A percentile compares a stretch with the other conserved stretches of the same genome.
Evolutionary conservation across 2,329 filamentous ascomycete species (phyloP).

Genomic region (Nigrospora sphaerica): DNA sequence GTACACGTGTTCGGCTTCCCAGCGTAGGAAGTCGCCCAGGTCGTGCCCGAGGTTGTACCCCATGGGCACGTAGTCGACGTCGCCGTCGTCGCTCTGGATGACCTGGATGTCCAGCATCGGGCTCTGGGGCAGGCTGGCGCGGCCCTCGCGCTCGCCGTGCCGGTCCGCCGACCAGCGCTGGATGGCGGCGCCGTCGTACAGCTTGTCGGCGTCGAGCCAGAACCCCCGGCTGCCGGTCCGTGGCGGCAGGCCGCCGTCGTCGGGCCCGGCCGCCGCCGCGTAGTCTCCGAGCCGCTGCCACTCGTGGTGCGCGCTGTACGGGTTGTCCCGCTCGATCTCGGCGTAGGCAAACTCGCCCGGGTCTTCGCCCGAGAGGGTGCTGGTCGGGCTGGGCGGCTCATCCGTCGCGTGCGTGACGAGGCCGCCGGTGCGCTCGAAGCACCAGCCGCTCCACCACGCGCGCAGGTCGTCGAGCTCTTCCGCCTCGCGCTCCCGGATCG

Average conservation of each 20-base stretch:
- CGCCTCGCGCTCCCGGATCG: constrained; percentile 28
- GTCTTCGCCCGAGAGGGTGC: constrained; percentile 18
- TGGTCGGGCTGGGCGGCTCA: constrained; percentile 22
- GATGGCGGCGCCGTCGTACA: constrained; percentile 6
- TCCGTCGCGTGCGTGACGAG: constrained; percentile 21
- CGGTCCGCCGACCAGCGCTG: constrained; percentile 28
- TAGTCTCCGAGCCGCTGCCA: constrained; percentile 12
- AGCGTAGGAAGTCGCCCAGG: constrained; percentile 49
- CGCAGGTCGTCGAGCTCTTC: constrained; percentile 41
- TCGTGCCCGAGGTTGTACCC: constrained; percentile 54
- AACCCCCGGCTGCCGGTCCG: constrained; percentile 1
- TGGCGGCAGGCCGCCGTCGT: background rate
- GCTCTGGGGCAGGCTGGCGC: constrained; percentile 40
- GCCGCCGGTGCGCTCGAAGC: constrained; percentile 34
- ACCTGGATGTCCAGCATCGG: constrained; percentile 40
- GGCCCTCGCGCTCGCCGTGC: constrained; percentile 21
- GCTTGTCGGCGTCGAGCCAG: constrained; percentile 6
- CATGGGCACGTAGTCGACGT: constrained; percentile 43
- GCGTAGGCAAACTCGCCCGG: constrained; percentile 18
- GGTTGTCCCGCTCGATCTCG: constrained; percentile 18
- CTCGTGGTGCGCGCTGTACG: constrained; percentile 15
- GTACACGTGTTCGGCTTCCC: constrained; percentile 46
- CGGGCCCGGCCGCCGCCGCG: constrained; percentile 6
- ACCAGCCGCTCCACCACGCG: constrained; percentile 45
- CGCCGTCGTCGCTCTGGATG: constrained; percentile 31